A percentile compares a stretch with the other conserved stretches of the same genome.
phyloP scores from a whole-genome alignment of 73 alveolate species.

The Effrenium voratum region DNA sequence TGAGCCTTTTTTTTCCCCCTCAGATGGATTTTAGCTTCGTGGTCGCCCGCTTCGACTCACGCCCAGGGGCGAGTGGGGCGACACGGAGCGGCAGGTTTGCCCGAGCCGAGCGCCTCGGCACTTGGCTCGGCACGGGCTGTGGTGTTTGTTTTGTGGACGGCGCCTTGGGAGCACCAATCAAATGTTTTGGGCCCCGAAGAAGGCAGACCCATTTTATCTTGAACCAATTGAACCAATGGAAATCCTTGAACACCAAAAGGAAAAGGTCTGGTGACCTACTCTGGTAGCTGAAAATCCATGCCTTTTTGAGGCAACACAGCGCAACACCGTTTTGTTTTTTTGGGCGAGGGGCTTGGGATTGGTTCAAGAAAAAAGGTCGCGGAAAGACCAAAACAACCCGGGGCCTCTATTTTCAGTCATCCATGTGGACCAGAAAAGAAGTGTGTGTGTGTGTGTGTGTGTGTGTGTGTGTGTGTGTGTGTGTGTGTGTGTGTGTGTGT shows the following conservation, averaged over 20 bases:
- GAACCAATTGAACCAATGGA: background rate
- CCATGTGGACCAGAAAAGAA: too few relatives aligned
- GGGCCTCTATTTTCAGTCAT: too few relatives aligned
- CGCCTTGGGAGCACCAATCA: background rate
- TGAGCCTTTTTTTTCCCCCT: background rate
- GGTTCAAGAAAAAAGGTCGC: too few relatives aligned
- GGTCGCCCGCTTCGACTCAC: background rate
- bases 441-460: too few relatives aligned
- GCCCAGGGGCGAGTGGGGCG: constrained; percentile 84
- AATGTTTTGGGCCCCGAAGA: background rate
- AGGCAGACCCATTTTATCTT: background rate
- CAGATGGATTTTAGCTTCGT: background rate
- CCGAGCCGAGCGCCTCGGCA: constrained; percentile 2
- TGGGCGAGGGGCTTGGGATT: too few relatives aligned
- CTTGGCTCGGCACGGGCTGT: background rate
- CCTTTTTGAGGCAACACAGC: too few relatives aligned
- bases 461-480: too few relatives aligned
- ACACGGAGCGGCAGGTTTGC: constrained; percentile 66
- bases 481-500: too few relatives aligned
- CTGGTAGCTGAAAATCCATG: background rate
- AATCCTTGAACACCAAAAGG: background rate
- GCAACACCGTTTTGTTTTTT: too few relatives aligned
- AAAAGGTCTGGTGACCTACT: background rate
- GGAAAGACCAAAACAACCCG: too few relatives aligned
- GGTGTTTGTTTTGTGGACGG: background rate